These are phyloP conservation scores for Ogataea siamensis DNA, from an alignment of 805 yeast species.

Conservation along the genomic window DNA sequence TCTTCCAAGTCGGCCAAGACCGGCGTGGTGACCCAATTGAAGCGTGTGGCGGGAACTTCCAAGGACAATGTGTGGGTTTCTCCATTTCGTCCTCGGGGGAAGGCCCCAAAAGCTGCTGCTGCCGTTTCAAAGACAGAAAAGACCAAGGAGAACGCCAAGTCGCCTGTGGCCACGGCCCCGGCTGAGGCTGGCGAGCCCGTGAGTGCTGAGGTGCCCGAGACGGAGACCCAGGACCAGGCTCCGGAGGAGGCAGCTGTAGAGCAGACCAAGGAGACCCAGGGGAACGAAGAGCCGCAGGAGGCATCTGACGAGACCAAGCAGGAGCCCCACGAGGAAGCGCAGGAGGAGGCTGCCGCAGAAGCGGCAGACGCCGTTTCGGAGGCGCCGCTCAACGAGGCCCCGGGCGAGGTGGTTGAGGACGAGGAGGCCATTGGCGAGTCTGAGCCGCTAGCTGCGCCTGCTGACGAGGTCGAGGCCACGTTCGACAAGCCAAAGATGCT, in stretches of 20 bases:
- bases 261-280: not conserved
- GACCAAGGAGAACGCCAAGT: not conserved
- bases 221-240: too few relatives aligned
- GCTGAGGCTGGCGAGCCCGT: too few relatives aligned
- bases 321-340: conserved; percentile 1
- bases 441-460: conserved; percentile 17
- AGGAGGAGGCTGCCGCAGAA: too few relatives aligned
- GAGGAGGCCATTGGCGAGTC: conserved; percentile 21
- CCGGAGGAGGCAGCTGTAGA: not conserved
- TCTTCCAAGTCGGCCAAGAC: conserved; percentile 11
- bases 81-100: conserved; percentile 27
- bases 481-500: conserved; percentile 49
- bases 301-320: conserved; percentile 4
- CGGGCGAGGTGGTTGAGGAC: conserved; percentile 19
- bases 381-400: conserved; percentile 11
- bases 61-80: conserved; percentile 27
- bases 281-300: conserved; percentile 4
- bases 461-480: conserved; percentile 39
- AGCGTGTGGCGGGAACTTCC: conserved; percentile 19
- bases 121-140: not conserved
- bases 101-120: conserved; percentile 3
- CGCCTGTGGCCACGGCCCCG: too few relatives aligned
- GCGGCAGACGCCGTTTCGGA: conserved; percentile 11
- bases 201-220: too few relatives aligned
- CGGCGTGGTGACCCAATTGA: conserved; percentile 21